Evolutionary conservation across 2,329 filamentous ascomycete genomes (phyloP), one percentile per base, ranked within the genome.

Genomic region (Apiospora aurea): DNA sequence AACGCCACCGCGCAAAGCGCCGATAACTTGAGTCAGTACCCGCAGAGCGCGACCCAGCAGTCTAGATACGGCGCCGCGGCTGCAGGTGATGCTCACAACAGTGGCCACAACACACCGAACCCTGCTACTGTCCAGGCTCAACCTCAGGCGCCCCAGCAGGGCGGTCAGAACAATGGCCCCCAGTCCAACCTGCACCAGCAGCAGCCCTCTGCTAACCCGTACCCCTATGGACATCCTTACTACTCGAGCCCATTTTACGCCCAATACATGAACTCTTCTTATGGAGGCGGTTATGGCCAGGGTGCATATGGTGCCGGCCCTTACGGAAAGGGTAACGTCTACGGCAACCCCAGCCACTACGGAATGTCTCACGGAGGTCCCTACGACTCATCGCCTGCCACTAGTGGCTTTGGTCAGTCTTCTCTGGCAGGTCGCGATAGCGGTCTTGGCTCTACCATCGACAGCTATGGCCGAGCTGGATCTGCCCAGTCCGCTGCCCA

Each of bases 81-180:
- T 43, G 84, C 87, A 73, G 86, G 90, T 74, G 94, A 97, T 71
- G 88, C 89, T 74, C 93, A 95, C 78, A 94, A 92, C 85, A 97
- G 94, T 80, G 69, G 69, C 10, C 69, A 70, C 41, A 70, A 70
- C 69, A 70, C 69, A 2, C 69, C 69, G 16, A 70, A 70, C 53
- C 69, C 69, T 44, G 61, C 69, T 11, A 79, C 71, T 51, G 80
- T 76, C 73, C 73, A 71, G 75, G 79, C 72, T 70, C 82, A 82
- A 74, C 57, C 72, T 71, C 82, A 82, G 74, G 34, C 41, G 21
- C 57, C 29, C n/a, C 51, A 53, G 34, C 51, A 61, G 47, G 51
- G 53, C 41, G 51, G 51, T 41, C 69, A 70, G 41, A 70, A 49
- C 57, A 70, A 26, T 10, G 69, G 51, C n/a, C 78, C 80, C 1